A percentile compares a stretch with the other conserved stretches of the same genome.
Conservation (phyloP, 2,329 filamentous ascomycete genomes). For the Amesomyces nigricolor region DNA sequence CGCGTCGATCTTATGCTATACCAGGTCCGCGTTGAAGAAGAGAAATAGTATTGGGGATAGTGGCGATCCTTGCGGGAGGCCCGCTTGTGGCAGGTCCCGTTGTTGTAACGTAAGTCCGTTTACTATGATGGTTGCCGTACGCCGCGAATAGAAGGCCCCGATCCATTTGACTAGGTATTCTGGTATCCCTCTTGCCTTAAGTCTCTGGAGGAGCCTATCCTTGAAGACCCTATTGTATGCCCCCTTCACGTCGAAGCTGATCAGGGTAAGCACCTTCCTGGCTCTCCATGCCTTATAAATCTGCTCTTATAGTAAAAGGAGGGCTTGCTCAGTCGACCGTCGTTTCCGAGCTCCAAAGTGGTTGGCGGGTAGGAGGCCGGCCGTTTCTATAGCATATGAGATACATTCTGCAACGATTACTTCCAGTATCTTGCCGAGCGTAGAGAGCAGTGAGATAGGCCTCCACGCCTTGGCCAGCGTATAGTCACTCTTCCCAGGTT, state of each 20-base stretch:
- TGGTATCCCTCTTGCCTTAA: slow-evolving; percentile 9
- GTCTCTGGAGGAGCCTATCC: background rate
- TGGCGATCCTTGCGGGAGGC: background rate
- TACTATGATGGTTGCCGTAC: slow-evolving; percentile 6
- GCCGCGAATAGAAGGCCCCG: slow-evolving; percentile 6
- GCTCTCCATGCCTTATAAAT: no score
- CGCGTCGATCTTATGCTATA: no score
- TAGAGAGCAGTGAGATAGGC: no score
- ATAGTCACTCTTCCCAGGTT: no score
- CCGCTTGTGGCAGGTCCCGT: background rate
- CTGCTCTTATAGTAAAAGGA: no score
- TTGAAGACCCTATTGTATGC: slow-evolving; percentile 10
- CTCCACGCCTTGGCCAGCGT: no score
- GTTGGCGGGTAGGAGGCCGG: no score
- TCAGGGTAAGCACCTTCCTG: slow-evolving; percentile 5
- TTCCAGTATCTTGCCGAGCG: no score
- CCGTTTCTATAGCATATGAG: no score
- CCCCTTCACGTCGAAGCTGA: slow-evolving; percentile 10
- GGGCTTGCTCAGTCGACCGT: no score
- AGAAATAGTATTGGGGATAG: background rate
- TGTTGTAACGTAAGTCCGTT: background rate
- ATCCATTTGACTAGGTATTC: slow-evolving; percentile 6
- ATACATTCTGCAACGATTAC: no score
- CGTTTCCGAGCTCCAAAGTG: no score
- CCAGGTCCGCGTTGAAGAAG: background rate